Evolutionary conservation across 768 basidiomycete species (phyloP), one percentile per base, ranked within the genome.

Genomic region (Guyanaporus albipodus): DNA sequence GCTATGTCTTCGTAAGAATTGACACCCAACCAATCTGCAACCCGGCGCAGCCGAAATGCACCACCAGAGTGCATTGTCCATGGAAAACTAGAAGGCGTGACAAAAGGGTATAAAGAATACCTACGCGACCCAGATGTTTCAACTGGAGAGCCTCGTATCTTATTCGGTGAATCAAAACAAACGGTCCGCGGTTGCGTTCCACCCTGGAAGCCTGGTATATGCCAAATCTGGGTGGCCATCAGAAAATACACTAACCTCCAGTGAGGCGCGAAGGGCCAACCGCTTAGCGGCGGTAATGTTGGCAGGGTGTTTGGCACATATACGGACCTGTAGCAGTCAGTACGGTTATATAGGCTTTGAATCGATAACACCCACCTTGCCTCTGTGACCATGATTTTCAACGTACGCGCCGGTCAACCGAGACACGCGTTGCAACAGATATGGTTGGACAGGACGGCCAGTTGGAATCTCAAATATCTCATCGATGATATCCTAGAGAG

Each of bases 51-150:
- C 39, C 87, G 74, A 58, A 84, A 85, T 22, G 73, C 66, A 48
- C 69, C 67, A 31, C 67, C 67, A 9, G 70, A 50, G 18, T 66
- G 66, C 53, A 73, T 66, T 31, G 68, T 75, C 73, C 78, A 80
- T 7, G 75, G 73, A 29, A 77, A 60, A 9, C 74, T 58, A 14
- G 71, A 75, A 10, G 76, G 68, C 1, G 78, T 66, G 6, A 77
- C 54, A 57, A 86, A 86, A 0, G 87, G 87, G 61, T 81, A 90
- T 31, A 86, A 53, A n/a, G 83, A 75, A 59, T 85, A 87, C 15
- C 58, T 58, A 24, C 66, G 61, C 4, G 67, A 63, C 38, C 68
- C 68, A n/a, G 64, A 41, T 5, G 60, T 48, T n/a, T 58, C 55
- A 31, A 63, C 38, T 4, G 65, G 61, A 2, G 59, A 59, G 9